A percentile compares a stretch with the other conserved stretches of the same genome.
Evolutionary conservation across 2,329 filamentous ascomycete species (phyloP).

Genomic region (Colletotrichum cordylinicola): DNA sequence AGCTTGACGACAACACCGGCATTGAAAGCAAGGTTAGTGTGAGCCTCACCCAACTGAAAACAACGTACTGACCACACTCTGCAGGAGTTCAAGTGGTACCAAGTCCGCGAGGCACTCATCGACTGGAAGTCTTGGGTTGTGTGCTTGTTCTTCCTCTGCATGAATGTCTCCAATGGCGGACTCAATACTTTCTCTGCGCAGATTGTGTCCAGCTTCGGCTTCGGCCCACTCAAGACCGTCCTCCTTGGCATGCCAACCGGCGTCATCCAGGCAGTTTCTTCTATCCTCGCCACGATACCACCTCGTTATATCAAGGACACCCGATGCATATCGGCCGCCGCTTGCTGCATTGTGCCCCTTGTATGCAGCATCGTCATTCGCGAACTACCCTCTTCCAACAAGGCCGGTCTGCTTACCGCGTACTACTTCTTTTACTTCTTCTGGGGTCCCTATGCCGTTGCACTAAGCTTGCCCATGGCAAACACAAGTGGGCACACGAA

Average conservation of each 20-base stretch:
- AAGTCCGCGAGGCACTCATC: conserved; percentile 35
- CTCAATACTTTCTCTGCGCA: conserved; percentile 50
- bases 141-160: conserved; percentile 30
- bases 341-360: conserved; percentile 21
- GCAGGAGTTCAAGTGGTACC: conserved; percentile 29
- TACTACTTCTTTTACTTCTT: conserved; percentile 25
- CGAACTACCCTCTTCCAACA: conserved; percentile 40
- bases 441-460: conserved; percentile 30
- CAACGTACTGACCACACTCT: background rate
- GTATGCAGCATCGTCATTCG: background rate
- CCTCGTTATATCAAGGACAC: conserved; percentile 16
- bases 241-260: background rate
- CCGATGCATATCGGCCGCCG: conserved; percentile 4
- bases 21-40: conserved; percentile 31
- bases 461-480: conserved; percentile 26
- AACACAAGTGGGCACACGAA: conserved; percentile 31
- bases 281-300: conserved; percentile 2
- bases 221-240: conserved; percentile 48
- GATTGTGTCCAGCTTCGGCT: conserved; percentile 59
- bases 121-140: conserved; percentile 37
- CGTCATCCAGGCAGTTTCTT: background rate
- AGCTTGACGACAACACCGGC: conserved; percentile 38
- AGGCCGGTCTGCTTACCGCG: conserved; percentile 34
- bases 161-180: conserved; percentile 33
- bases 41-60: background rate